Percentiles rank a stretch among this genome's conserved stretches.
These are phyloP conservation scores for Serendipita sp. DNA, from an alignment of 1,284 basidiomycete genomes.

Conservation along the genomic window DNA sequence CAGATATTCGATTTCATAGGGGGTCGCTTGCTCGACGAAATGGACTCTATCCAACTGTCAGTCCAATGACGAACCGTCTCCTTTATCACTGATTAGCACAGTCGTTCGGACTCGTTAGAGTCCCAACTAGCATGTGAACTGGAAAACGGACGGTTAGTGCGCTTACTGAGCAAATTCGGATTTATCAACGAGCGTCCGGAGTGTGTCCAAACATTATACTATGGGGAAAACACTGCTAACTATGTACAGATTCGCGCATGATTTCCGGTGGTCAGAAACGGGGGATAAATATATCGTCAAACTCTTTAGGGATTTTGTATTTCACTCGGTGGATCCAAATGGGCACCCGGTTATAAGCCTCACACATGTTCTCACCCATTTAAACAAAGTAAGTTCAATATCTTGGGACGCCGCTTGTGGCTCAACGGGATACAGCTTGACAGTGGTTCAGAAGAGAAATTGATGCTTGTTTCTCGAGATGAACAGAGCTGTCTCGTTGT, in stretches of 20 bases:
- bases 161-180: slow-evolving; percentile 85
- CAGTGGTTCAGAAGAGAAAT: slow-evolving; percentile 79
- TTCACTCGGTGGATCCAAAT: slow-evolving; percentile 89
- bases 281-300: slow-evolving; percentile 97
- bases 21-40: slow-evolving; percentile 59
- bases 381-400: slow-evolving; percentile 61
- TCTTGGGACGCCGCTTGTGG: background rate
- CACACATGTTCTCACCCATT: slow-evolving; percentile 75
- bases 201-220: slow-evolving; percentile 34
- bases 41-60: slow-evolving; percentile 71
- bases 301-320: slow-evolving; percentile 96
- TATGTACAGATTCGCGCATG: slow-evolving; percentile 71
- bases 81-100: slow-evolving; percentile 20
- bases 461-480: slow-evolving; percentile 89
- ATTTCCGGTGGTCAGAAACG: slow-evolving; percentile 94
- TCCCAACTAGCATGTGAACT: slow-evolving; percentile 77
- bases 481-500: slow-evolving; percentile 95
- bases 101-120: slow-evolving; percentile 72
- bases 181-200: slow-evolving; percentile 99
- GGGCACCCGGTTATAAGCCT: slow-evolving; percentile 85
- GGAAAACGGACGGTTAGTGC: slow-evolving; percentile 92
- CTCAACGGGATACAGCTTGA: slow-evolving; percentile 49
- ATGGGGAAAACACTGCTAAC: background rate
- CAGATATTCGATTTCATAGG: slow-evolving; percentile 73
- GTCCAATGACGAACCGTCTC: slow-evolving; percentile 14